Evolutionary conservation across 345 rosid genomes (phyloP), one percentile per base, ranked within the genome.

Genomic region (Pistacia vera): DNA sequence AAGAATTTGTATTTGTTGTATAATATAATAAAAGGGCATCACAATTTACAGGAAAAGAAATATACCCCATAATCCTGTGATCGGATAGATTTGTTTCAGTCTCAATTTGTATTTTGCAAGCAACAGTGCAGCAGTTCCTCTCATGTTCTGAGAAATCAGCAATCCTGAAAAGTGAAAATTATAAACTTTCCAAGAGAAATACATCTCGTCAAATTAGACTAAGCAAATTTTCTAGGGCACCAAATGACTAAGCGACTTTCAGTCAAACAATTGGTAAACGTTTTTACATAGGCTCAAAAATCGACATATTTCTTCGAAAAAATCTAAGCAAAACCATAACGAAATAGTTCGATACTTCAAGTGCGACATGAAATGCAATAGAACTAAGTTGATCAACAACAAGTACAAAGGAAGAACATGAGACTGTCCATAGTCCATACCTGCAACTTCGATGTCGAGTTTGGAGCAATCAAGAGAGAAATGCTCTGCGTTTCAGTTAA

Each of bases 11-110:
- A 22, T 2, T 25, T 41, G n/a, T 61, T 38, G 13, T 44, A 69
- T 41, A 20, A 16, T 68, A 33, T 6, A n/a, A 35, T 52, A 11
- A 46, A 66, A 52, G 35, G 0, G 18, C 22, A n/a, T 52, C 33
- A 60, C 10, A 62, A 51, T 63, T 12, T 25, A 16, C 11, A 71
- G 20, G 0, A 4, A 49, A 18, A 13, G 4, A 0, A 56, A 49
- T 5, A 51, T 83, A 85, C 88, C 91, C 46, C 84, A 75, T 79
- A 86, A 75, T 81, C 86, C 72, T 60, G 79, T 59, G 38, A 68
- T 64, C 13, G 79, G 63, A 58, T 76, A 71, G 66, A 82, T 49
- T 20, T 74, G 87, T 55, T 76, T 88, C 38, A 82, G 86, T 55
- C 75, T 88, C 38, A 82, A 67, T 64, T 80, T 86, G 73, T 83